Base-by-base conservation (phyloP, 148 eudicot genomes). In the Selenicereus undatus region DNA sequence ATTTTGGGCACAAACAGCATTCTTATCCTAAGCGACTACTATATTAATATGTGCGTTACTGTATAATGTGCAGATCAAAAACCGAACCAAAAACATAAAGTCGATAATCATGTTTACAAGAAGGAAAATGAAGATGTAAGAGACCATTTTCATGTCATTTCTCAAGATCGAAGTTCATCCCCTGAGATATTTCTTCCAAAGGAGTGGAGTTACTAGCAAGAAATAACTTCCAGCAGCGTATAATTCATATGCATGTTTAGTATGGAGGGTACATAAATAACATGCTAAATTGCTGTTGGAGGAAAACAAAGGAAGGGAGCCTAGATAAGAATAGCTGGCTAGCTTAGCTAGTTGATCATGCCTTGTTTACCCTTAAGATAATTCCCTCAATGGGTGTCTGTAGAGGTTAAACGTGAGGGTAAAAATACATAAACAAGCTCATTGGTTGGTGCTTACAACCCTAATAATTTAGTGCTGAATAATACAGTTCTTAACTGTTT, bases 171-270 rank as follows among this genome's bases (percentile, higher is more conserved):
- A 81, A 78, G 66, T 79, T 64, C 76, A 78, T 88, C 91, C 3
- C 91, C 91, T 12, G 92, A 87, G 8, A 84, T 88, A 81, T 90
- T 85, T 87, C 91, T 93, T 65, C 97, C 97, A 5, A 86, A 93
- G 84, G 97, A 93, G 73, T 93, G 97, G 97, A 91, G 89, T 77
- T 92, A 92, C 82, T 92, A 88, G 74, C 75, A 73, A 51, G 18
- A 22, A 24, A 22, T 13, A 24, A 24, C 1, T 64, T 24, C n/a
- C 18, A 22, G 1, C 13, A 27, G 18, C n/a, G 2, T 43, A n/a
- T n/a, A 2, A 11, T 43, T 45, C 21, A 11, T n/a, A n/a, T 73
- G 62, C 16, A 20, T 71, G 42, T 71, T 71, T 70, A 70, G 14
- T 9, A 73, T 64, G 4, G 30, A 73, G 54, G 76, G 54, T 73